Base-by-base conservation (phyloP, 1,139 yeast genomes). In the Hemisphaericaspora xylofermentans region DNA sequence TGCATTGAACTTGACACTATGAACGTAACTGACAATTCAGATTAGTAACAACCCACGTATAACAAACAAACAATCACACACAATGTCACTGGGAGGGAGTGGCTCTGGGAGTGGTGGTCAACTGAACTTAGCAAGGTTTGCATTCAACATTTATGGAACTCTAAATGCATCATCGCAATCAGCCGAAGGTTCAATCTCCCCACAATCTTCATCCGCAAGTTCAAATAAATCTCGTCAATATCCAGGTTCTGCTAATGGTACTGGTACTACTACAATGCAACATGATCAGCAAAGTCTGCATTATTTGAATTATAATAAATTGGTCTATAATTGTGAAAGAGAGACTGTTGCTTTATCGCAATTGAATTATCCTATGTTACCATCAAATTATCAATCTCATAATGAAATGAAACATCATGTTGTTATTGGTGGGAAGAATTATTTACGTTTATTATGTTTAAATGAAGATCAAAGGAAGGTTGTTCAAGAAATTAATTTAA, bases 341-440 rank as follows among this genome's bases (percentile, higher is more conserved):
- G 70, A 64, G 38, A 59, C 62, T 3, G 52, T 56, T 28, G 53
- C 64, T 26, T 46, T 64, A 16, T 58, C 66, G 3, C 64, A 61
- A 42, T 47, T 63, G 36, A 55, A 60, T 35, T 44, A 48, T 24
- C 51, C 50, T 12, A 41, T 51, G 22, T 43, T 38, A 12, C 38
- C 39, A 21, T 39, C 38, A 13, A 35, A 41, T 9, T 36, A 40
- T 31, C 40, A 41, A 6, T 33, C 40, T 5, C 33, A 36, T 14
- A 40, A 48, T 24, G 53, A 50, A 16, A 45, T 47, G 25, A 15
- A 37, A 7, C 51, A 50, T 29, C 68, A 74, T 44, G 74, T 78
- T 15, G 78, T 78, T 0, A 60, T 80, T 8, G 85, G 85, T 2
- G 85, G 87, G 1, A 75, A 80, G 47, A 80, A 80, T 50, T 68